These are phyloP conservation scores for Lodderomyces pseudojiufengensis DNA, from an alignment of 1,139 yeast genomes.

Conservation along the genomic window DNA sequence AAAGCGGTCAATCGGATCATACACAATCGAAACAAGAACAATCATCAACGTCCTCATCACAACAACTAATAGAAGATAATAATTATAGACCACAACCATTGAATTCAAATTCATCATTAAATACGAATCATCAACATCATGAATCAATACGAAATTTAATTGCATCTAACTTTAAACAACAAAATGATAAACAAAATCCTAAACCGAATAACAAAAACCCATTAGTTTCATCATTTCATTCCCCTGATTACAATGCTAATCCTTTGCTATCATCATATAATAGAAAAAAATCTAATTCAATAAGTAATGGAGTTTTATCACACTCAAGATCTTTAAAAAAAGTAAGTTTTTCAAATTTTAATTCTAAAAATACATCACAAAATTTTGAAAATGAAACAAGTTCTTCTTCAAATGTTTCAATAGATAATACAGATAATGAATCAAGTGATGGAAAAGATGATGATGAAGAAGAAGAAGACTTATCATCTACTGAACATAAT, in stretches of 20 bases:
- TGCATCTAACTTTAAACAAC: slow-evolving; percentile 13
- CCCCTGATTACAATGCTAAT: not conserved
- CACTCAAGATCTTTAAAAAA: slow-evolving; percentile 9
- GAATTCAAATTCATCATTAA: slow-evolving; percentile 1
- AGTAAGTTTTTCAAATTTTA: slow-evolving; percentile 15
- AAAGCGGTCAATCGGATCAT: not conserved
- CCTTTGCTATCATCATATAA: not conserved
- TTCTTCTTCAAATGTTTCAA: slow-evolving; percentile 5
- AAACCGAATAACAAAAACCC: too few relatives aligned
- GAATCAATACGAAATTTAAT: slow-evolving; percentile 14
- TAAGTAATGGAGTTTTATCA: slow-evolving; percentile 14
- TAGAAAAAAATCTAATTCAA: slow-evolving; percentile 13
- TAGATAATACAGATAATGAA: slow-evolving; percentile 7
- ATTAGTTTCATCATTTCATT: too few relatives aligned
- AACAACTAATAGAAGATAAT: slow-evolving; percentile 2
- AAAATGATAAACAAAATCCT: not conserved
- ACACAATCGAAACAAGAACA: not conserved
- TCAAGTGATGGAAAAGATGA: slow-evolving; percentile 2
- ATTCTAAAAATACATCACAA: slow-evolving; percentile 12
- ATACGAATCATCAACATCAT: slow-evolving; percentile 6
- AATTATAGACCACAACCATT: too few relatives aligned
- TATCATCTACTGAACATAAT: slow-evolving; percentile 1
- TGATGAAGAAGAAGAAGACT: slow-evolving; percentile 4
- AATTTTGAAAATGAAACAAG: slow-evolving; percentile 8
- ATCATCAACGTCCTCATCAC: not conserved